These are phyloP conservation scores for Exserohilum rostratum DNA, from an alignment of 2,329 filamentous ascomycete genomes.

Conservation along the genomic window DNA sequence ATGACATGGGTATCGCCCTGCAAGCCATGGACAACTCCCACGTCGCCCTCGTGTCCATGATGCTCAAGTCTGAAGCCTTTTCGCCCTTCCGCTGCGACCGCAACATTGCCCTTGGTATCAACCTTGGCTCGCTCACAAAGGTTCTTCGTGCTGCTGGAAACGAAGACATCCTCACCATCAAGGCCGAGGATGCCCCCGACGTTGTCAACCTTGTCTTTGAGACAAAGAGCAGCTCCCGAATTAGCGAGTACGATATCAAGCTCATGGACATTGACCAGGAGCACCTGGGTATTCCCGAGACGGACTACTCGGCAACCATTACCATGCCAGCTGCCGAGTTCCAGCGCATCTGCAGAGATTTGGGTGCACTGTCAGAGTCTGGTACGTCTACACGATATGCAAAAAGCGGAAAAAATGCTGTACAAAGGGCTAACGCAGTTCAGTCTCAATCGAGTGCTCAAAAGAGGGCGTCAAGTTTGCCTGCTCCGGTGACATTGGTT, in stretches of 20 bases:
- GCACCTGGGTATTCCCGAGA: conserved; percentile 97
- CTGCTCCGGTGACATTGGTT: conserved; percentile 93
- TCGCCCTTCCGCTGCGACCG: conserved; percentile 96
- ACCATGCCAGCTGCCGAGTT: conserved; percentile 89
- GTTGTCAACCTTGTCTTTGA: conserved; percentile 96
- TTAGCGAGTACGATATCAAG: conserved; percentile 99
- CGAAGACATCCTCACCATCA: conserved; percentile 93
- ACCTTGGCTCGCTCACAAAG: conserved; percentile 95
- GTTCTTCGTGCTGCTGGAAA: conserved; percentile 92
- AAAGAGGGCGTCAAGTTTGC: conserved; percentile 98
- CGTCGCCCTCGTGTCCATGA: conserved; percentile 98
- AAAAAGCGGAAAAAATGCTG: background rate
- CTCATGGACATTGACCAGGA: conserved; percentile 99
- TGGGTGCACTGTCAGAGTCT: conserved; percentile 91
- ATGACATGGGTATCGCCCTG: conserved; percentile 96
- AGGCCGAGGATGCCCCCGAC: conserved; percentile 96
- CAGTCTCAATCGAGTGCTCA: conserved; percentile 92
- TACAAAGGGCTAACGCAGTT: conserved; percentile 27
- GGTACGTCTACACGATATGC: conserved; percentile 63
- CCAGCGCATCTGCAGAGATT: conserved; percentile 90
- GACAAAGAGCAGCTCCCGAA: conserved; percentile 82
- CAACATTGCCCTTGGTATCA: conserved; percentile 97
- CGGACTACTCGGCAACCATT: conserved; percentile 94
- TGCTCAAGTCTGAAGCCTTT: conserved; percentile 95
- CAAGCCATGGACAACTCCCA: conserved; percentile 99